Conservation (phyloP, 495 filamentous ascomycete genomes). For the Penicillium crystallinum region DNA sequence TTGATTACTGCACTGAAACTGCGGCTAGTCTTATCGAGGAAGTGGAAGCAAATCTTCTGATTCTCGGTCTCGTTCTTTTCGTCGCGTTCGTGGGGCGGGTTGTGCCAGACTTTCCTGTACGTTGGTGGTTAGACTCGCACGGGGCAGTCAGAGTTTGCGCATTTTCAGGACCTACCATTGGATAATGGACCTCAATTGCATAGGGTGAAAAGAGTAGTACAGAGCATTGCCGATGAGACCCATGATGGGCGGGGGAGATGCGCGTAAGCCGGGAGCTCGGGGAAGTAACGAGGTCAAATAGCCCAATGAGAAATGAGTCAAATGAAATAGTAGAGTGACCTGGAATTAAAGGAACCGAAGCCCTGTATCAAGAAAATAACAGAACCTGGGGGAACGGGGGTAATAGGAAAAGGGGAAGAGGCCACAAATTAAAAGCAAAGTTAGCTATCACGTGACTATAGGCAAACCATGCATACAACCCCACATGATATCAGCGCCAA, state of each 20-base stretch:
- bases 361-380: neutral
- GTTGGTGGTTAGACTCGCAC: neutral
- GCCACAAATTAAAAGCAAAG: constrained; percentile 6
- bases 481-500: constrained; percentile 11
- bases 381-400: constrained; percentile 1
- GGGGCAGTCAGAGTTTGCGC: neutral
- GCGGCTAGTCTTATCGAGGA: constrained; percentile 82
- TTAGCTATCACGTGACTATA: constrained; percentile 2
- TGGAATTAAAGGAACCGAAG: neutral
- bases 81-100: constrained; percentile 81
- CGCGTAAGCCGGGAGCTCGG: constrained; percentile 2
- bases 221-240: constrained; percentile 50
- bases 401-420: constrained; percentile 8
- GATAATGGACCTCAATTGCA: constrained; percentile 75
- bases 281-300: neutral
- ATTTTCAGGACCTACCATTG: constrained; percentile 68
- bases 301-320: neutral
- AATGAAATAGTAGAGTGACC: neutral
- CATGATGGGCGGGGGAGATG: constrained; percentile 38
- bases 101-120: constrained; percentile 91
- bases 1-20: constrained; percentile 93
- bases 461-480: constrained; percentile 6
- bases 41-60: constrained; percentile 75
- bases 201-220: constrained; percentile 74
- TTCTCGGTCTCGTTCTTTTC: constrained; percentile 65